Evolutionary conservation across 495 filamentous ascomycete genomes (phyloP).

Genomic region (Tuber brumale): DNA sequence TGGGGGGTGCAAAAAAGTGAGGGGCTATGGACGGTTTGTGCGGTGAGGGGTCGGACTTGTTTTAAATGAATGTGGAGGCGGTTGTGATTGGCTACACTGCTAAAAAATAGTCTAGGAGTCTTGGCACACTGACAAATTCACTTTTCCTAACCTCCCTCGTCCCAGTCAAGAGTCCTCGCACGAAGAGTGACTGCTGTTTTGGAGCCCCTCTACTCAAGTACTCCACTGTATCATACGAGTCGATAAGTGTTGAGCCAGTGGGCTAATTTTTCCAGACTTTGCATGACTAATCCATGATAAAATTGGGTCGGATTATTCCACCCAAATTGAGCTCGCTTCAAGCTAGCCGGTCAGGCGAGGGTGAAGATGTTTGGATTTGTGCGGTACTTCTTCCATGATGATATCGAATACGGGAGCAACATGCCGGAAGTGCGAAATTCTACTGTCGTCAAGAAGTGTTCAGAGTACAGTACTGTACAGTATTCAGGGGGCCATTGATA

Average conservation of each 20-base stretch:
- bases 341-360: background rate
- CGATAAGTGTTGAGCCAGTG: background rate
- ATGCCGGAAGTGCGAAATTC: background rate
- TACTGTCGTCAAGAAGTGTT: background rate
- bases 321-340: background rate
- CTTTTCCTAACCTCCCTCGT: slow-evolving; percentile 21
- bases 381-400: background rate
- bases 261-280: background rate
- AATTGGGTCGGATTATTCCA: background rate
- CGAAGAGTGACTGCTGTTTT: slow-evolving; percentile 32
- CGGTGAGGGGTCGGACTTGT: slow-evolving; percentile 30
- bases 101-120: slow-evolving; percentile 10
- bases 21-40: slow-evolving; percentile 27
- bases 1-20: slow-evolving; percentile 36
- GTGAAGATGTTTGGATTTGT: background rate
- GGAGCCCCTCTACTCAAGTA: background rate
- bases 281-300: too few relatives aligned
- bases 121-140: slow-evolving; percentile 27
- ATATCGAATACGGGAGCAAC: background rate
- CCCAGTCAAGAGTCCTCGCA: background rate
- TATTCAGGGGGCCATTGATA: background rate
- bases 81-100: slow-evolving; percentile 16
- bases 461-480: background rate
- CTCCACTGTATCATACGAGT: background rate
- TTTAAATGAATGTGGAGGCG: slow-evolving; percentile 24